A percentile compares a stretch with the other conserved stretches of the same genome.
These are phyloP conservation scores for Nitzschia inconspicua DNA, from an alignment of 108 stramenopile genomes.

Conservation along the genomic window DNA sequence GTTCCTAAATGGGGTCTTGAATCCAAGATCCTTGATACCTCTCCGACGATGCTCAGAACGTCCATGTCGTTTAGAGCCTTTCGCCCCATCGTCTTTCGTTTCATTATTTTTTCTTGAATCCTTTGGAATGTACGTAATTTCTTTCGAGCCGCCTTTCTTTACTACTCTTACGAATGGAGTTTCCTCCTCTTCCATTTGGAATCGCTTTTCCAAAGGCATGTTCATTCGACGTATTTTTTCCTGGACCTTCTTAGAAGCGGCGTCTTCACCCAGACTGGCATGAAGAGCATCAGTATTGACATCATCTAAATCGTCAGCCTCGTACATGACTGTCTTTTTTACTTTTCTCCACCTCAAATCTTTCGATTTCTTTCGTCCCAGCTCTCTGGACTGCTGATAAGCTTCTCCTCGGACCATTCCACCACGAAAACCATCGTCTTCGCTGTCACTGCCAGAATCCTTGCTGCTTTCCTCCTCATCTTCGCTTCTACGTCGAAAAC, in stretches of 20 bases:
- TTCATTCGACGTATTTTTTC: conserved; percentile 54
- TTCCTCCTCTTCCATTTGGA: conserved; percentile 52
- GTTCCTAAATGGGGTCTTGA: background rate
- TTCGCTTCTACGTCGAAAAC: conserved; percentile 27
- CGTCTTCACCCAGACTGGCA: conserved; percentile 47
- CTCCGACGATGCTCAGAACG: conserved; percentile 3
- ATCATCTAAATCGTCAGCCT: conserved; percentile 60
- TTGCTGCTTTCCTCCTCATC: conserved; percentile 39
- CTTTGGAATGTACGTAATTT: conserved; percentile 73
- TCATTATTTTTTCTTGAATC: conserved; percentile 44
- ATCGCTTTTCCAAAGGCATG: conserved; percentile 68
- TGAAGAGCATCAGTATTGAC: conserved; percentile 41
- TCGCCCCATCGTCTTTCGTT: conserved; percentile 13
- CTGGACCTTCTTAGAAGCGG: conserved; percentile 36
- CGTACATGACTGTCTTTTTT: conserved; percentile 55
- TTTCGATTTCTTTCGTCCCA: conserved; percentile 23
- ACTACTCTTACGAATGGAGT: conserved; percentile 36
- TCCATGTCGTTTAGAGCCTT: too few relatives aligned
- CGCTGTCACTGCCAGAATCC: conserved; percentile 39
- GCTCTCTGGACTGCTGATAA: conserved; percentile 43
- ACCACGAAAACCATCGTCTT: conserved; percentile 80
- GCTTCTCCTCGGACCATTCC: conserved; percentile 82
- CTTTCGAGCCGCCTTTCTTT: conserved; percentile 63
- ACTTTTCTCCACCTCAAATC: conserved; percentile 25
- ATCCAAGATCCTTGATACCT: conserved; percentile 6